Evolutionary conservation across 305 asterid genomes (phyloP), one percentile per base, ranked within the genome.

Genomic region (Solanum hybrid): DNA sequence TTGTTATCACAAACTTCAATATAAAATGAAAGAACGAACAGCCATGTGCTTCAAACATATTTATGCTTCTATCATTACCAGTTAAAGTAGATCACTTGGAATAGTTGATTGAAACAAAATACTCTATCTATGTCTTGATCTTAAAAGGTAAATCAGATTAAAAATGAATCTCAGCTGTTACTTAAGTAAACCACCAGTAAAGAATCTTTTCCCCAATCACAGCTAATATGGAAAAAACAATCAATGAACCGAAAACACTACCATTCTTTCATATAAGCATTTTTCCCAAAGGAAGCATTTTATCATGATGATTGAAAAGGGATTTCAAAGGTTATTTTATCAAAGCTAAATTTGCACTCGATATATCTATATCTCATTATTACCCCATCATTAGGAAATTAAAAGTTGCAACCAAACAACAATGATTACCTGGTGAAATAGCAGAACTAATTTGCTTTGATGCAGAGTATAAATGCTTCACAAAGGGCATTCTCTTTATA

Each of bases 361-460:
- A 85, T 2, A 60, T 85, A 60, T 60, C 88, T 85, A 12, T 60
- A 85, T 60, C 88, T 85, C 76, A 22, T 56, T 19, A 56, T 4
- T 85, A 56, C 45, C 32, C 35, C 78, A 60, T 22, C 34, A 60
- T n/a, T 60, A 60, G 51, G 51, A 85, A 60, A 85, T 32, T 32
- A 32, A n/a, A 84, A 85, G 77, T 22, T 60, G 14, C 51, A n/a
- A 32, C 77, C 88, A 60, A 85, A 85, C 19, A 85, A 37, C 19
- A 60, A 85, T 88, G 71, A 87, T 90, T 93, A 96, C 99, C 98
- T 92, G 99, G 98, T 90, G 99, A 96, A 89, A 97, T 91, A 88
- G 99, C 98, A 92, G 98, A 93, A 90, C 98, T 96, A 80, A 97
- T 97, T 92, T 96, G 98, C 92, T 97, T 96, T 37, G 99, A 97